phyloP scores from a whole-genome alignment of 2,329 filamentous ascomycete genomes.

The Orbilia oligospora region DNA sequence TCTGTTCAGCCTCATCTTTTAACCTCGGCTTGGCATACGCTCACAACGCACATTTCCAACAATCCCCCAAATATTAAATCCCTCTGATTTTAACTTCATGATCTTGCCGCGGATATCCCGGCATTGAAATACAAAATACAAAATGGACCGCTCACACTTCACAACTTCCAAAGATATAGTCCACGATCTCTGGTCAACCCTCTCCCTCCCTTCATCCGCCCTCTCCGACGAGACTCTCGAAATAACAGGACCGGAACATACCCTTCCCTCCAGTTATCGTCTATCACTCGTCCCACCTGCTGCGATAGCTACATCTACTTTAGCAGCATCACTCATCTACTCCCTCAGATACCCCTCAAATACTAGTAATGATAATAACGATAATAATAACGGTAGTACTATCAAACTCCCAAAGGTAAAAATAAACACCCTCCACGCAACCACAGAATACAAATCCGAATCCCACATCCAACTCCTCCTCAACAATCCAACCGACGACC shows the following conservation, averaged over 20 bases:
- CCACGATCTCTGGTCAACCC: slow-evolving; percentile 42
- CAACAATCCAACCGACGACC: too few species aligned
- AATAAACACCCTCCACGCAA: slow-evolving; percentile 70
- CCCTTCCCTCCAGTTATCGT: slow-evolving; percentile 46
- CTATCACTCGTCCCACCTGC: slow-evolving; percentile 44
- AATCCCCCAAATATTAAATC: too few species aligned
- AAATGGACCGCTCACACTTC: slow-evolving; percentile 27
- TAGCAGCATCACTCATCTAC: slow-evolving; percentile 70
- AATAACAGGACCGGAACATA: slow-evolving; percentile 40
- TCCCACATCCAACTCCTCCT: slow-evolving; percentile 38
- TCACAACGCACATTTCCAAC: slow-evolving; percentile 38
- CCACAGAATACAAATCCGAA: slow-evolving; percentile 72
- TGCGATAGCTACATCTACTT: slow-evolving; percentile 70
- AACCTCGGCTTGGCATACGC: slow-evolving; percentile 22
- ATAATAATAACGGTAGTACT: too few species aligned
- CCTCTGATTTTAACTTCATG: too few species aligned
- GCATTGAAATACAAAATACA: not conserved
- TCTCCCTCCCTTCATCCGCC: slow-evolving; percentile 33
- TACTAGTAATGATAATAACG: not conserved
- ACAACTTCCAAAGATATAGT: slow-evolving; percentile 23
- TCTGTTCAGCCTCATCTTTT: slow-evolving; percentile 18
- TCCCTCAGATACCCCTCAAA: slow-evolving; percentile 64
- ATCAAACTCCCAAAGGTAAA: slow-evolving; percentile 64
- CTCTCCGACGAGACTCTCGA: slow-evolving; percentile 17
- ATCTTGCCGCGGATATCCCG: too few species aligned